phyloP scores from a whole-genome alignment of 1,284 basidiomycete species.

The Hemileia vastatrix region DNA sequence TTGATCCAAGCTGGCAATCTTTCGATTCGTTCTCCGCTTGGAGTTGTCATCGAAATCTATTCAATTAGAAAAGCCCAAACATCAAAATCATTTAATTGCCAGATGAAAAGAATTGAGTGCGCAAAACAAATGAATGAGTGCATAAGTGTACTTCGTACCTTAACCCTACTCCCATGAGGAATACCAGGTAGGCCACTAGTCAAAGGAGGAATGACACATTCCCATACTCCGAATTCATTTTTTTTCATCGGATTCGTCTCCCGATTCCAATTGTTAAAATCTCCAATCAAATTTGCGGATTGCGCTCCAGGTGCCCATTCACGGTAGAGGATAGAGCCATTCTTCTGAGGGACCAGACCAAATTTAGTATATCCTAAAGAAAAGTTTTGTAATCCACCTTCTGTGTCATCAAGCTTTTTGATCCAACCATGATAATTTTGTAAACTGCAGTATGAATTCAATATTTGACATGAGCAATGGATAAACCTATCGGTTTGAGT shows the following conservation, averaged over 20 bases:
- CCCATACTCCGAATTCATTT: conserved; percentile 86
- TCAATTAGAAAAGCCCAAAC: neutral
- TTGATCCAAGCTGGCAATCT: conserved; percentile 86
- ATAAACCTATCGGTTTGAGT: neutral
- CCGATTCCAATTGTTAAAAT: conserved; percentile 90
- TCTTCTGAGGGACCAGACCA: conserved; percentile 64
- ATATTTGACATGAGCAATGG: neutral
- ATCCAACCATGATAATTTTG: conserved; percentile 16
- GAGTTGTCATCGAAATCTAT: conserved; percentile 74
- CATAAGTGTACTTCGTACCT: conserved; percentile 51
- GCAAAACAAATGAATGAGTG: neutral
- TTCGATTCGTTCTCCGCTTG: conserved; percentile 70
- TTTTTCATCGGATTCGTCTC: conserved; percentile 73
- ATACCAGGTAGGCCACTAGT: conserved; percentile 66
- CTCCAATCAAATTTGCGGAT: conserved; percentile 77
- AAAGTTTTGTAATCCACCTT: conserved; percentile 69
- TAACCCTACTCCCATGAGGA: conserved; percentile 86
- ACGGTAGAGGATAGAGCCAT: conserved; percentile 68
- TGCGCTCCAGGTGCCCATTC: conserved; percentile 92
- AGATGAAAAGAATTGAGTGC: neutral
- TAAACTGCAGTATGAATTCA: conserved; percentile 1
- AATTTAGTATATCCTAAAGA: conserved; percentile 75
- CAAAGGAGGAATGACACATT: conserved; percentile 65
- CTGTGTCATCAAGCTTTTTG: conserved; percentile 22
- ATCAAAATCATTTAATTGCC: neutral